These are phyloP conservation scores for Silene conica DNA, from an alignment of 148 eudicot genomes.

Conservation along the genomic window DNA sequence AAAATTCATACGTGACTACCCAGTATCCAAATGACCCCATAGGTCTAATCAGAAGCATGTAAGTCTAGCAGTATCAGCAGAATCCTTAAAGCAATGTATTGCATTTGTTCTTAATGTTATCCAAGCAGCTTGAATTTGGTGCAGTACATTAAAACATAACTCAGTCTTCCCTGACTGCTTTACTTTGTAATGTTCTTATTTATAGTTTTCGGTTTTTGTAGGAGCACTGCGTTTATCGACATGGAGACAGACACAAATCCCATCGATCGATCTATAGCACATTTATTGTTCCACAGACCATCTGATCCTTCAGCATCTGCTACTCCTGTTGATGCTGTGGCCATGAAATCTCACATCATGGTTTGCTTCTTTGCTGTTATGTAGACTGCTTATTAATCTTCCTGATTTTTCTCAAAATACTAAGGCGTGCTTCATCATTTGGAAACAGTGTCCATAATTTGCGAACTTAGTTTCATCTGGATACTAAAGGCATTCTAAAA, in stretches of 20 bases:
- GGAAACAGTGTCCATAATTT: too few relatives aligned
- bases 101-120: not conserved
- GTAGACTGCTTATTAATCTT: not conserved
- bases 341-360: slow-evolving; percentile 31
- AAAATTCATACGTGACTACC: too few relatives aligned
- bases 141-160: not conserved
- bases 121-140: not conserved
- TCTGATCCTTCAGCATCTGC: slow-evolving; percentile 40
- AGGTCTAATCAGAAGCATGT: too few relatives aligned
- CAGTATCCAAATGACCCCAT: too few relatives aligned
- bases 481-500: too few relatives aligned
- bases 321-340: slow-evolving; percentile 32
- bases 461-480: too few relatives aligned
- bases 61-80: too few relatives aligned
- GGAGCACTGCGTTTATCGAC: slow-evolving; percentile 62
- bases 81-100: too few relatives aligned
- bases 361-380: slow-evolving; percentile 29
- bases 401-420: too few relatives aligned
- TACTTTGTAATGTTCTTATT: slow-evolving; percentile 10
- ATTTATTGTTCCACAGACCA: slow-evolving; percentile 83
- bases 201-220: slow-evolving; percentile 13
- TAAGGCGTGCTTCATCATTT: too few relatives aligned
- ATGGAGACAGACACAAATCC: slow-evolving; percentile 97
- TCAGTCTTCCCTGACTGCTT: not conserved
- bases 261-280: slow-evolving; percentile 92